Evolutionary conservation across 2,329 filamentous ascomycete species (phyloP).

Genomic region (Pyricularia pennisetigena): DNA sequence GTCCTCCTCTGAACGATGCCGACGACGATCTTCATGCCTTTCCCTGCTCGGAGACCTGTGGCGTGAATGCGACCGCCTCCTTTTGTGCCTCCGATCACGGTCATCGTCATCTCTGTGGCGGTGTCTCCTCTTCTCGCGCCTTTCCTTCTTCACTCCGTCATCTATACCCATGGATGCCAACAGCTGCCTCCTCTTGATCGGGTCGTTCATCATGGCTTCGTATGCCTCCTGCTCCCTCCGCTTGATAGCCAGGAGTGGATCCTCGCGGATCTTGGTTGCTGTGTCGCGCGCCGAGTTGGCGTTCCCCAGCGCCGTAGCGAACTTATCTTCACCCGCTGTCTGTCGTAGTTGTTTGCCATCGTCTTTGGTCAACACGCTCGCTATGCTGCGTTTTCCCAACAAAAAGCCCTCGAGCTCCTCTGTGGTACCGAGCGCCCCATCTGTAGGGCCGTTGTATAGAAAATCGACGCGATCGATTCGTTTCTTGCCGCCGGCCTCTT

Average conservation of each 20-base stretch:
- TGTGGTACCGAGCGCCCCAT: slow-evolving; percentile 62
- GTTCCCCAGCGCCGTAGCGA: slow-evolving; percentile 52
- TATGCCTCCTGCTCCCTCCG: slow-evolving; percentile 79
- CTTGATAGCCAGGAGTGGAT: slow-evolving; percentile 89
- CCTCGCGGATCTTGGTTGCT: slow-evolving; percentile 76
- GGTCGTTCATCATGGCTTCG: slow-evolving; percentile 71
- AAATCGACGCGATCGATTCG: slow-evolving; percentile 82
- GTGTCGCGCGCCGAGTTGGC: slow-evolving; percentile 72
- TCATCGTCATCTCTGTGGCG: slow-evolving; percentile 30
- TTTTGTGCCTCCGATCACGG: slow-evolving; percentile 3
- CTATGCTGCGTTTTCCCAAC: slow-evolving; percentile 84
- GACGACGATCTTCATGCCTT: background rate
- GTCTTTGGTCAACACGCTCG: slow-evolving; percentile 68
- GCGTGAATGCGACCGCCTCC: slow-evolving; percentile 18
- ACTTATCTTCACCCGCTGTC: slow-evolving; percentile 46
- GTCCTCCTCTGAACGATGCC: background rate
- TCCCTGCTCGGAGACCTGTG: slow-evolving; percentile 8
- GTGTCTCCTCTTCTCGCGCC: slow-evolving; percentile 23
- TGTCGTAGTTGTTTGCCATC: slow-evolving; percentile 78
- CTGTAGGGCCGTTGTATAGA: slow-evolving; percentile 90
- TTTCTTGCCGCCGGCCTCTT: slow-evolving; percentile 76
- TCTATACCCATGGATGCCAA: slow-evolving; percentile 52
- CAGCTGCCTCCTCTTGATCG: slow-evolving; percentile 56
- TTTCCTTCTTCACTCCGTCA: slow-evolving; percentile 29
- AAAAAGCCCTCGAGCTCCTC: slow-evolving; percentile 94